Conservation (phyloP, 805 yeast species). For the Yamadazyma nakazawae region DNA sequence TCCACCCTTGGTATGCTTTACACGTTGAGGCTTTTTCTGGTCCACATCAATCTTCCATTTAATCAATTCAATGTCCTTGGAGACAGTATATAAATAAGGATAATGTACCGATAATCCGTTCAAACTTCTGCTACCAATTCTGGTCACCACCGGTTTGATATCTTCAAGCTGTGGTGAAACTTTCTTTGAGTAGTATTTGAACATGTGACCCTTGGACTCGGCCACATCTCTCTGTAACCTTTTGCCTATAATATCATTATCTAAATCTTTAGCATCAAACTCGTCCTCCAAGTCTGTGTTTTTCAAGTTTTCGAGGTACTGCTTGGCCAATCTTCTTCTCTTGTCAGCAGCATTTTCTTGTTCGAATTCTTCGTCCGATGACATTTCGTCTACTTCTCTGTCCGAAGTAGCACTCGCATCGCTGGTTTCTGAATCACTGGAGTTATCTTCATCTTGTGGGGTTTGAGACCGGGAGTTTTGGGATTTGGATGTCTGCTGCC, state of each 20-base stretch:
- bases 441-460: slow-evolving; percentile 49
- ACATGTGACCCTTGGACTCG: slow-evolving; percentile 81
- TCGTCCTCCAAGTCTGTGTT: slow-evolving; percentile 29
- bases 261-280: slow-evolving; percentile 89
- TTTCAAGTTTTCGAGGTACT: slow-evolving; percentile 78
- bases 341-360: slow-evolving; percentile 88
- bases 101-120: slow-evolving; percentile 54
- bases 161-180: slow-evolving; percentile 33
- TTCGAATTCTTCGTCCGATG: slow-evolving; percentile 69
- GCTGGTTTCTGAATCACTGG: slow-evolving; percentile 45
- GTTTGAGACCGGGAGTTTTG: slow-evolving; percentile 12
- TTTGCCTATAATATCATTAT: slow-evolving; percentile 76
- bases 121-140: slow-evolving; percentile 60
- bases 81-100: slow-evolving; percentile 70
- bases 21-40: slow-evolving; percentile 57
- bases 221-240: slow-evolving; percentile 87
- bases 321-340: slow-evolving; percentile 90
- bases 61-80: slow-evolving; percentile 75
- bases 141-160: slow-evolving; percentile 40
- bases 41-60: slow-evolving; percentile 65
- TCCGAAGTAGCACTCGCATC: slow-evolving; percentile 39
- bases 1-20: slow-evolving; percentile 67
- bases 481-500: neutral
- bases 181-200: slow-evolving; percentile 58
- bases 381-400: slow-evolving; percentile 41